phyloP scores from a whole-genome alignment of 768 basidiomycete genomes.

The Boletus vermiculosoides region DNA sequence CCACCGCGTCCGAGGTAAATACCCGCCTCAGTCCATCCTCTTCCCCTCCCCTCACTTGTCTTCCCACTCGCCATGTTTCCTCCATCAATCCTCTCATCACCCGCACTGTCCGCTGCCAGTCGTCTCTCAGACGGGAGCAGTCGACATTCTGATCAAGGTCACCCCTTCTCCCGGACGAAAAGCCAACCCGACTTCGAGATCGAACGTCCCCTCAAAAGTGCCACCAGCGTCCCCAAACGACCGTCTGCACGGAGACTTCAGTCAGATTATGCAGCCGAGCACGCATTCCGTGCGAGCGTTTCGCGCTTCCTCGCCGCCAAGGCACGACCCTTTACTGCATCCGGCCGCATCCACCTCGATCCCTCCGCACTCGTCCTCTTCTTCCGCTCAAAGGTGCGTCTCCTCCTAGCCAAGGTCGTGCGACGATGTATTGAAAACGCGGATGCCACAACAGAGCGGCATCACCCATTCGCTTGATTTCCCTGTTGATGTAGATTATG shows the following conservation, averaged over 20 bases:
- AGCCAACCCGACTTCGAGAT: conserved; percentile 63
- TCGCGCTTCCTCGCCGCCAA: conserved; percentile 56
- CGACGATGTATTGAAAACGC: not conserved
- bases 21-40: conserved; percentile 15
- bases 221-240: conserved; percentile 30
- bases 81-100: conserved; percentile 31
- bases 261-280: conserved; percentile 51
- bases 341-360: conserved; percentile 70
- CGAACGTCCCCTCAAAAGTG: conserved; percentile 48
- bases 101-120: conserved; percentile 34
- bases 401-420: not conserved
- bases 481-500: conserved; percentile 74
- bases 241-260: conserved; percentile 33
- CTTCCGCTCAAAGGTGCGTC: conserved; percentile 72
- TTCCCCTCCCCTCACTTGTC: conserved; percentile 14
- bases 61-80: conserved; percentile 26
- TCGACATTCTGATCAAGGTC: conserved; percentile 31
- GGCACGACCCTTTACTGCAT: conserved; percentile 59
- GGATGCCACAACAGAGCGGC: conserved; percentile 50
- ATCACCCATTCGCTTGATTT: conserved; percentile 81
- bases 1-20: conserved; percentile 36
- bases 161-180: conserved; percentile 40
- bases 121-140: conserved; percentile 41
- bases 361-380: conserved; percentile 66
- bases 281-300: conserved; percentile 53